Evolutionary conservation across 2,329 filamentous ascomycete genomes (phyloP).

Genomic region (Colletotrichum tamarilloi): DNA sequence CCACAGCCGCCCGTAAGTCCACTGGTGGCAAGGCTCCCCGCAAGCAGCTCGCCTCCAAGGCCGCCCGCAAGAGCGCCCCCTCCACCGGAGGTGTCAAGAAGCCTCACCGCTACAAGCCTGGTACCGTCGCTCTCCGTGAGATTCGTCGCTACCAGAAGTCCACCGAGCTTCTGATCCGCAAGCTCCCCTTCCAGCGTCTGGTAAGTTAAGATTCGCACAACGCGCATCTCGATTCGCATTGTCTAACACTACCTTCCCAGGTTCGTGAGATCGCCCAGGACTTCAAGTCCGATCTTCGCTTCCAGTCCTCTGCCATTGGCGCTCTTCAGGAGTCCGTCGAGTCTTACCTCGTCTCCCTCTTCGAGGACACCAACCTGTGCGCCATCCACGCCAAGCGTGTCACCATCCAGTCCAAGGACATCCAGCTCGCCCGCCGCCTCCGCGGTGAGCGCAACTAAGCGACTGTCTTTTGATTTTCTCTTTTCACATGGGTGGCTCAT

Average conservation of each 20-base stretch:
- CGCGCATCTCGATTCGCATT: not conserved
- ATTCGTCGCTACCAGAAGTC: constrained; percentile 94
- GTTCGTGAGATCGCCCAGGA: constrained; percentile 96
- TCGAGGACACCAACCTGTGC: constrained; percentile 98
- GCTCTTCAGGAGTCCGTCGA: constrained; percentile 98
- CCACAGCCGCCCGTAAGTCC: constrained; percentile 72
- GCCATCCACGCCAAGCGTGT: constrained; percentile 99
- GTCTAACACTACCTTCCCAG: constrained; percentile 47
- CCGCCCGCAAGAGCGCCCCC: constrained; percentile 96
- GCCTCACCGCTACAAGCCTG: constrained; percentile 87
- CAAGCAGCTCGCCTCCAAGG: constrained; percentile 99
- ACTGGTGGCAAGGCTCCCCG: constrained; percentile 82
- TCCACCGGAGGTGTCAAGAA: constrained; percentile 98
- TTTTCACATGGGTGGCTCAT: constrained; percentile 50
- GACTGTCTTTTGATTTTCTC: constrained; percentile 40
- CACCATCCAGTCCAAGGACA: constrained; percentile 97
- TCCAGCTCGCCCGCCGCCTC: constrained; percentile 94
- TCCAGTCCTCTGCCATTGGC: constrained; percentile 98
- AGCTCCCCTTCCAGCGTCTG: constrained; percentile 97
- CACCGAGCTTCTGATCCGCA: constrained; percentile 90
- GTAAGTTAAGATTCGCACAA: constrained; percentile 55
- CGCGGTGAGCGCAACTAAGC: constrained; percentile 90
- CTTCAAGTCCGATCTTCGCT: constrained; percentile 94
- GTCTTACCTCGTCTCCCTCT: constrained; percentile 97
- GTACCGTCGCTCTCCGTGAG: constrained; percentile 90